A percentile compares a stretch with the other conserved stretches of the same genome.
phyloP scores from a whole-genome alignment of 2,329 filamentous ascomycete species.

The Penicillium vulpinum region DNA sequence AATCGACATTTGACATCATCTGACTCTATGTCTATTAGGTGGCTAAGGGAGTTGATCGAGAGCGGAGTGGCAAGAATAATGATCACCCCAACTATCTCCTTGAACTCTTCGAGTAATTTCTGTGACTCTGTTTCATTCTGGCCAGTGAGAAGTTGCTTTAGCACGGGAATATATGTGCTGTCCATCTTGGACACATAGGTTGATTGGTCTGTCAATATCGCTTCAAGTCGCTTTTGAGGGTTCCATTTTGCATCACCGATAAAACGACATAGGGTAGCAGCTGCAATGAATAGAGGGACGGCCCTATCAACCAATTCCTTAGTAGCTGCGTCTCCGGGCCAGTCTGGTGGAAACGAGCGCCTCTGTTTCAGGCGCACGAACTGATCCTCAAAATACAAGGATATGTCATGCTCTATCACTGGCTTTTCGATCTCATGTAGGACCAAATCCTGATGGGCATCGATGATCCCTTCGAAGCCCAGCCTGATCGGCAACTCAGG shows the following conservation, averaged over 20 bases:
- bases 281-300: constrained; percentile 20
- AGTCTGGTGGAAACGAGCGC: constrained; percentile 9
- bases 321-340: constrained; percentile 8
- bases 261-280: constrained; percentile 19
- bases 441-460: constrained; percentile 24
- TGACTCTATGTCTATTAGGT: neutral
- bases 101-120: constrained; percentile 3
- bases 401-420: constrained; percentile 28
- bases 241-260: constrained; percentile 7
- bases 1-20: neutral
- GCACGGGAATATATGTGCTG: constrained; percentile 28
- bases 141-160: constrained; percentile 19
- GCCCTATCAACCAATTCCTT: constrained; percentile 10
- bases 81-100: constrained; percentile 6
- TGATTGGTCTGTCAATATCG: constrained; percentile 15
- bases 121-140: constrained; percentile 12
- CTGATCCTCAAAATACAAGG: constrained; percentile 16
- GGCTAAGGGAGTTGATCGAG: constrained; percentile 1
- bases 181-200: constrained; percentile 22
- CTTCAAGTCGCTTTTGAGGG: constrained; percentile 15
- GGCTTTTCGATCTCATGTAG: constrained; percentile 26
- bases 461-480: neutral
- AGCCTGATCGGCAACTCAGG: constrained; percentile 28
- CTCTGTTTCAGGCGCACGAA: neutral
- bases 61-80: constrained; percentile 10